phyloP scores from a whole-genome alignment of 2,329 filamentous ascomycete species.

The Calonectria hawksworthii region DNA sequence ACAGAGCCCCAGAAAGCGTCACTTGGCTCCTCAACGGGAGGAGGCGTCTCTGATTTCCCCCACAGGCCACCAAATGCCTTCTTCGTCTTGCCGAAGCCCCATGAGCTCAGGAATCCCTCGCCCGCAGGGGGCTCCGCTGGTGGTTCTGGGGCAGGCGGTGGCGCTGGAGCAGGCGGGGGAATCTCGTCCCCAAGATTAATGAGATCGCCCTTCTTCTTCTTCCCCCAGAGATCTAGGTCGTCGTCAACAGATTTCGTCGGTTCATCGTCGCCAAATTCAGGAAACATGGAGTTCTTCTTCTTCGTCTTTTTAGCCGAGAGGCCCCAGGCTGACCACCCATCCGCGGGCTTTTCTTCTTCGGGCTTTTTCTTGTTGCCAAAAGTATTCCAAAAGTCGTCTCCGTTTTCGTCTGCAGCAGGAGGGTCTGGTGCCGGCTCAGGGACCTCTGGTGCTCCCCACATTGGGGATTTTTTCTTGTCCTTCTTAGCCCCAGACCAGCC shows the following conservation, averaged over 20 bases:
- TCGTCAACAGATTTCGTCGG: conserved; percentile 35
- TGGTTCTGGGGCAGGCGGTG: conserved; percentile 21
- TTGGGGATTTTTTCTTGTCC: conserved; percentile 46
- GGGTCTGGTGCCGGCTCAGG: conserved; percentile 40
- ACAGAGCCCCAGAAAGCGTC: conserved; percentile 56
- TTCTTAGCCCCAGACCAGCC: conserved; percentile 47
- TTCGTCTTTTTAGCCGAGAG: conserved; percentile 38
- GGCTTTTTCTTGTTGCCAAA: conserved; percentile 41
- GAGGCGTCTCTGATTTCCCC: conserved; percentile 54
- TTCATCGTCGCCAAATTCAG: conserved; percentile 31
- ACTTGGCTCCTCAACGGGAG: conserved; percentile 57
- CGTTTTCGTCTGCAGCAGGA: conserved; percentile 35
- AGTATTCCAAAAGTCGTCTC: conserved; percentile 46
- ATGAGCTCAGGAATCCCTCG: conserved; percentile 69
- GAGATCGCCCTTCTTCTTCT: conserved; percentile 60
- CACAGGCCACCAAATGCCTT: conserved; percentile 48
- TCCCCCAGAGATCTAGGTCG: conserved; percentile 47
- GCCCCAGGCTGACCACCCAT: conserved; percentile 43
- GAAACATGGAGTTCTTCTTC: conserved; percentile 41
- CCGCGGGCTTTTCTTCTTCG: conserved; percentile 35
- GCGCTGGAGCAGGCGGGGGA: conserved; percentile 34
- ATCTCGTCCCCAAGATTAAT: conserved; percentile 53
- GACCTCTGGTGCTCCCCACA: conserved; percentile 42
- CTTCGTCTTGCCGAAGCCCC: conserved; percentile 68
- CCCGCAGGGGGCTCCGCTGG: conserved; percentile 52